phyloP scores from a whole-genome alignment of 192 early-diverging fungal genomes.

The Backusella australiensis region DNA sequence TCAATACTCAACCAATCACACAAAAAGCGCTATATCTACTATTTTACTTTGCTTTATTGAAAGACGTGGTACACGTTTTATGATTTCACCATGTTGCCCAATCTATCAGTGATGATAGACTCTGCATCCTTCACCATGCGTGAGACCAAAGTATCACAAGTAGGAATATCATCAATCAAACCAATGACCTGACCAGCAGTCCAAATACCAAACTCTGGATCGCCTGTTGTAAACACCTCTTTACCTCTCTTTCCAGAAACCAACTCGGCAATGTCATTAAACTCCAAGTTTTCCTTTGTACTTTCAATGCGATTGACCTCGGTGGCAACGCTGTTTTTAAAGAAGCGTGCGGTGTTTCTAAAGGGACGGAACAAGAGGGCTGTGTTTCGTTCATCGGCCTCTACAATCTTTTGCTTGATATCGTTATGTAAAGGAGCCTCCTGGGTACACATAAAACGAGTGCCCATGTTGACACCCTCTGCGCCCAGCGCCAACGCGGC shows the following conservation, averaged over 20 bases:
- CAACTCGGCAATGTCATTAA: constrained; percentile 56
- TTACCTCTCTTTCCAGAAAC: constrained; percentile 62
- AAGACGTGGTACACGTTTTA: background rate
- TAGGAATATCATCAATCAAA: constrained; percentile 76
- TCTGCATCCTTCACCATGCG: constrained; percentile 59
- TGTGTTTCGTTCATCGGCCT: constrained; percentile 61
- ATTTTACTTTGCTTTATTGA: too few species aligned
- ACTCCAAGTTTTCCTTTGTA: constrained; percentile 57
- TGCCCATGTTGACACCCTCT: constrained; percentile 79
- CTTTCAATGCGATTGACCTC: constrained; percentile 70
- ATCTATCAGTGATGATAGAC: constrained; percentile 34
- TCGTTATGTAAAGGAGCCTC: constrained; percentile 70
- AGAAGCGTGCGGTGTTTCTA: constrained; percentile 75
- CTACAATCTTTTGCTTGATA: constrained; percentile 72
- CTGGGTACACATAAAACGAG: constrained; percentile 79
- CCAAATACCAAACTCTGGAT: constrained; percentile 55
- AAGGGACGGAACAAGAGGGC: constrained; percentile 68
- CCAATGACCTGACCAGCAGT: constrained; percentile 70
- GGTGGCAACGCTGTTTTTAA: constrained; percentile 64
- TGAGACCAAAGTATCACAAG: constrained; percentile 57
- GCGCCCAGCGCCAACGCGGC: constrained; percentile 54
- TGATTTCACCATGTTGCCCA: constrained; percentile 11
- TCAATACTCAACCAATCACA: too few species aligned
- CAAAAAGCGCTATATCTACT: too few species aligned
- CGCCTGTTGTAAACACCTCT: constrained; percentile 53